Evolutionary conservation across 2,329 filamentous ascomycete genomes (phyloP).

Genomic region (Nigrospora osmanthi): DNA sequence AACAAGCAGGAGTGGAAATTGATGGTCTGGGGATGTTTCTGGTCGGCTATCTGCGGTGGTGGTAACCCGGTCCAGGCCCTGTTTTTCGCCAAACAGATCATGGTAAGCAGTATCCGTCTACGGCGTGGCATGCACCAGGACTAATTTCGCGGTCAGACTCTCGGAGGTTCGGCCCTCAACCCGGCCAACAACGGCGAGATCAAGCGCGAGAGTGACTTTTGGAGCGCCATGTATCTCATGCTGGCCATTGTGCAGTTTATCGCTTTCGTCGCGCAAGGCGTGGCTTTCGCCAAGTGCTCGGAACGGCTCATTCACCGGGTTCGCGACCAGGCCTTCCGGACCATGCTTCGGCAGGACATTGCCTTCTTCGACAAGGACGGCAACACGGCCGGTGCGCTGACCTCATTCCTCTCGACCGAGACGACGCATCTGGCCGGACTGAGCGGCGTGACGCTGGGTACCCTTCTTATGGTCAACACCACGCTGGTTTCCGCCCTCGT

Average conservation of each 20-base stretch:
- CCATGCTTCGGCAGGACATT: constrained; percentile 88
- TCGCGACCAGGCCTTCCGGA: constrained; percentile 73
- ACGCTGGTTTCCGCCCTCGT: constrained; percentile 70
- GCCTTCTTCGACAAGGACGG: constrained; percentile 84
- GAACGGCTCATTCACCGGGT: constrained; percentile 78
- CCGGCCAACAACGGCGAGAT: constrained; percentile 45
- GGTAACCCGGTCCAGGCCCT: constrained; percentile 72
- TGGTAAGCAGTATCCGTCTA: constrained; percentile 28
- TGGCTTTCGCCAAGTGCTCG: constrained; percentile 78
- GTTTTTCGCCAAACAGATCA: constrained; percentile 85
- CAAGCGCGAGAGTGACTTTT: constrained; percentile 70
- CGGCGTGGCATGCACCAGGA: neutral
- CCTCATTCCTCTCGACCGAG: constrained; percentile 81
- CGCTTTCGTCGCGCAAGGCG: constrained; percentile 59
- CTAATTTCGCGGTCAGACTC: constrained; percentile 17
- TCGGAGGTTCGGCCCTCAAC: constrained; percentile 30
- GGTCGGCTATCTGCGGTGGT: constrained; percentile 69
- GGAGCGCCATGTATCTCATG: constrained; percentile 84
- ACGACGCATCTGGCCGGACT: constrained; percentile 84
- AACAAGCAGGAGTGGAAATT: constrained; percentile 64
- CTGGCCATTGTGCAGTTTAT: constrained; percentile 68
- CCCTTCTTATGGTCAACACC: constrained; percentile 70
- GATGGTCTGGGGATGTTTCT: constrained; percentile 68
- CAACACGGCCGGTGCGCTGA: constrained; percentile 83
- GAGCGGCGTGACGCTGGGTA: constrained; percentile 80